Conservation (phyloP, 2,329 filamentous ascomycete genomes). For the Diaporthe sp. region DNA sequence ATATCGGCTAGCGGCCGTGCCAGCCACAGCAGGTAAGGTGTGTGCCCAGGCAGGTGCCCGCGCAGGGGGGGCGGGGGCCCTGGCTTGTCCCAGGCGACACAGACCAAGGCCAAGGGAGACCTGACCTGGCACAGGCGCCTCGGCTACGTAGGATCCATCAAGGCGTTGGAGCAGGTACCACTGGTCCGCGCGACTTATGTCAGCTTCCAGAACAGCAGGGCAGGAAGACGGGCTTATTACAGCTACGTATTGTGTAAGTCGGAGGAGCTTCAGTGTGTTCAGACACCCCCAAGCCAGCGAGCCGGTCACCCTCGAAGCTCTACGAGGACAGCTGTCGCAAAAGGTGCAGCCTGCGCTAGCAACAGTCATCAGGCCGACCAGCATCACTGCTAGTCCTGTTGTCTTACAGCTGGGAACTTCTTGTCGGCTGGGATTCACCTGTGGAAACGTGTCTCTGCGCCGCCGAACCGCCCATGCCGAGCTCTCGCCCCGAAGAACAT, state of each 20-base stretch:
- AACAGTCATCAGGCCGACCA: background rate
- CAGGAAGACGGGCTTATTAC: background rate
- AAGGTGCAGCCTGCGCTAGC: conserved; percentile 19
- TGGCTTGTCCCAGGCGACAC: background rate
- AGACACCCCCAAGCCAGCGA: background rate
- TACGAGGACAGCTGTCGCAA: conserved; percentile 28
- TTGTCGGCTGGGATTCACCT: background rate
- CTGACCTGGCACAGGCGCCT: background rate
- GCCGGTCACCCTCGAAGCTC: background rate
- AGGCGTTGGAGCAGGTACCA: background rate
- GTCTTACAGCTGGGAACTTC: background rate
- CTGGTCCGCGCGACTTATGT: conserved; percentile 13
- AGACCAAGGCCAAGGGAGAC: conserved; percentile 1
- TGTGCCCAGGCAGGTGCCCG: background rate
- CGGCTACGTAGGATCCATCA: background rate
- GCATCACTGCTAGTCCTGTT: background rate
- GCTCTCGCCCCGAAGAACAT: conserved; percentile 26
- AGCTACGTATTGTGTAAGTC: conserved; percentile 30
- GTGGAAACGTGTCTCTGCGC: conserved; percentile 25
- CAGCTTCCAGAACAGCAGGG: conserved; percentile 8
- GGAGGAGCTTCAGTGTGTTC: background rate
- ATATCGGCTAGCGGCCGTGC: conserved; percentile 22
- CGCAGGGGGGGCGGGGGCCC: background rate
- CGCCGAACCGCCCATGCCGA: conserved; percentile 23
- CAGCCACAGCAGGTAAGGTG: conserved; percentile 6